Percentiles rank a stretch among this genome's conserved stretches.
Evolutionary conservation across 1,139 yeast genomes (phyloP).

Genomic region (Magnusiomyces magnusii): DNA sequence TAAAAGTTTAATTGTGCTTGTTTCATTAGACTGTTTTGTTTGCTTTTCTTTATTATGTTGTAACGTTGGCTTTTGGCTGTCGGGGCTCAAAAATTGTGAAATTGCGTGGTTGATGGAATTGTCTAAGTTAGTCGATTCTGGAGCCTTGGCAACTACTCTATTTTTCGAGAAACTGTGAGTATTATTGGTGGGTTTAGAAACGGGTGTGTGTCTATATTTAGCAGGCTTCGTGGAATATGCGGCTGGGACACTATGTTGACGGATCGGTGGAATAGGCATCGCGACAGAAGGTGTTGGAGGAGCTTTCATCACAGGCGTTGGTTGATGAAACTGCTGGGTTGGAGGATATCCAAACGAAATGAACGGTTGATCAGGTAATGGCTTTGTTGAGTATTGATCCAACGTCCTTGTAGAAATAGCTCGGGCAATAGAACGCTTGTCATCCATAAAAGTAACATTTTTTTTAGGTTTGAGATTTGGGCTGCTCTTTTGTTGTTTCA

Average conservation of each 20-base stretch:
- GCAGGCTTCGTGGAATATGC: background rate
- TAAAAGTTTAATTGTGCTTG: too few relatives aligned
- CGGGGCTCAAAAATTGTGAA: too few relatives aligned
- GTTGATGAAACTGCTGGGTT: background rate
- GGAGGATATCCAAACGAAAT: background rate
- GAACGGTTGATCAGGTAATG: background rate
- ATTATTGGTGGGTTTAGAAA: background rate
- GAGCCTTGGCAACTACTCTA: too few relatives aligned
- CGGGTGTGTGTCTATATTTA: background rate
- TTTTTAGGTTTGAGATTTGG: background rate
- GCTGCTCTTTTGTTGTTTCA: background rate
- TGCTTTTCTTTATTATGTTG: too few relatives aligned
- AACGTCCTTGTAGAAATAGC: background rate
- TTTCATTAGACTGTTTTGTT: too few relatives aligned
- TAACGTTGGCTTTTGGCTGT: too few relatives aligned
- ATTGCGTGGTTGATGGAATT: too few relatives aligned
- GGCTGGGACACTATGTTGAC: background rate
- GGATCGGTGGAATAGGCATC: background rate
- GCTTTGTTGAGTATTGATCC: background rate
- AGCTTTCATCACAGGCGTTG: background rate
- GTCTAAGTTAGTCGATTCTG: too few relatives aligned
- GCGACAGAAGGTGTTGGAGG: background rate
- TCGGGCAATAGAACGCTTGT: background rate
- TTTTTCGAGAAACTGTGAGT: too few relatives aligned
- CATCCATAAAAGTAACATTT: background rate